phyloP scores from a whole-genome alignment of 192 early-diverging fungal genomes.

The Mortierella claussenii region DNA sequence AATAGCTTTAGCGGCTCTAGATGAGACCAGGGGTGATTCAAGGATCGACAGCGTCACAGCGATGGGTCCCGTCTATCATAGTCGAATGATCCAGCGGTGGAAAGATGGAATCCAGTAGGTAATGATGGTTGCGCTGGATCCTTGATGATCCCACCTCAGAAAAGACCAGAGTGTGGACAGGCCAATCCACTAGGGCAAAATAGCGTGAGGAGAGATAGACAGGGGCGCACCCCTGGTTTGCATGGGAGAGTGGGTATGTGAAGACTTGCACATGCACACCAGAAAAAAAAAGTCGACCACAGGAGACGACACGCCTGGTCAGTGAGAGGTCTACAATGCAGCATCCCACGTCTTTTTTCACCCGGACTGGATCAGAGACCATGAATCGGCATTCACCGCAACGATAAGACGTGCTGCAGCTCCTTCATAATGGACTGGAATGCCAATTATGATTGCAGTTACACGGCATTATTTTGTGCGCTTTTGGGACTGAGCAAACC shows the following conservation, averaged over 20 bases:
- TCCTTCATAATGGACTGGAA: too few species aligned
- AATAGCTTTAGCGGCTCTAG: background rate
- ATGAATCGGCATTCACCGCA: too few species aligned
- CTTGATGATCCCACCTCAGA: constrained; percentile 21
- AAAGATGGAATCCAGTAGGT: constrained; percentile 27
- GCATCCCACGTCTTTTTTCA: background rate
- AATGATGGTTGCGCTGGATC: constrained; percentile 13
- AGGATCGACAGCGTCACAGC: too few species aligned
- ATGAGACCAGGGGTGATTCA: background rate
- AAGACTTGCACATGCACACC: constrained; percentile 23
- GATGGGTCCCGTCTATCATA: background rate
- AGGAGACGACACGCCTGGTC: too few species aligned
- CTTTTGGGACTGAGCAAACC: too few species aligned
- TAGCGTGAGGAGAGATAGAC: too few species aligned
- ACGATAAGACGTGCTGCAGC: too few species aligned
- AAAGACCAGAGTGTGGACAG: constrained; percentile 25
- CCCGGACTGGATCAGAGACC: too few species aligned
- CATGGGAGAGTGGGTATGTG: constrained; percentile 10
- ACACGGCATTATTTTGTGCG: too few species aligned
- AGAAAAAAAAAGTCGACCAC: constrained; percentile 9
- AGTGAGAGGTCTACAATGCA: background rate
- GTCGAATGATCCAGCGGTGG: constrained; percentile 15
- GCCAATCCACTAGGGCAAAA: constrained; percentile 15
- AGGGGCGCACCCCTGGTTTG: constrained; percentile 15
- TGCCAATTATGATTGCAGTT: too few species aligned